Evolutionary conservation across 2,329 filamentous ascomycete genomes (phyloP).

Genomic region (Verticillium alfalfae): DNA sequence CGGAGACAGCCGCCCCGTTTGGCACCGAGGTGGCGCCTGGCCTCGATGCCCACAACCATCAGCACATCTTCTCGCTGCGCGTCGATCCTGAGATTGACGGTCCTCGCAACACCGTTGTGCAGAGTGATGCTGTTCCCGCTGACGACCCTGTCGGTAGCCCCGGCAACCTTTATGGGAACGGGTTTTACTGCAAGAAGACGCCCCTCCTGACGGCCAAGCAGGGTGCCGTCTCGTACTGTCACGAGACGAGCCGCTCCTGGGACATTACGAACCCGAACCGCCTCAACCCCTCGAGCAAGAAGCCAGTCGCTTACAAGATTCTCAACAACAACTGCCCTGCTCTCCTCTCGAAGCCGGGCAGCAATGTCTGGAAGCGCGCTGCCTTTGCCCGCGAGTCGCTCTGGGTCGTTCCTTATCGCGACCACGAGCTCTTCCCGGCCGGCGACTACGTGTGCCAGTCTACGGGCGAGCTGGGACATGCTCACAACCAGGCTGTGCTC

Average conservation of each 20-base stretch:
- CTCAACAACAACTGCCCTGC: background rate
- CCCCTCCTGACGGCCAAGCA: conserved; percentile 4
- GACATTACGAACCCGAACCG: conserved; percentile 25
- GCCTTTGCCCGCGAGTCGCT: conserved; percentile 9
- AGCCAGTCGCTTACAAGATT: conserved; percentile 22
- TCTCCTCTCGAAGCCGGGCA: background rate
- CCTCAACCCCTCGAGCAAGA: conserved; percentile 22
- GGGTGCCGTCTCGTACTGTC: conserved; percentile 26
- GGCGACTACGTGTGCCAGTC: conserved; percentile 28
- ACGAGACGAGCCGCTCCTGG: conserved; percentile 31
- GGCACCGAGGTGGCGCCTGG: conserved; percentile 48
- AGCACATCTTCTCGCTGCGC: conserved; percentile 48
- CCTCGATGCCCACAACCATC: conserved; percentile 49
- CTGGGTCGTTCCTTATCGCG: conserved; percentile 19
- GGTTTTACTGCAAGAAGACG: conserved; percentile 27
- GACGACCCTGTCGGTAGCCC: conserved; percentile 19
- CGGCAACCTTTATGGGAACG: conserved; percentile 43
- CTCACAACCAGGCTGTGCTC: conserved; percentile 17
- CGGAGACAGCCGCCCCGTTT: conserved; percentile 29
- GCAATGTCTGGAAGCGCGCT: background rate
- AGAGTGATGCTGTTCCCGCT: conserved; percentile 1
- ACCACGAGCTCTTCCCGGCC: conserved; percentile 21
- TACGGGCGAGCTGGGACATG: conserved; percentile 10
- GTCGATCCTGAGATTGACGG: conserved; percentile 51
- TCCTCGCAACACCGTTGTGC: conserved; percentile 37